Evolutionary conservation across 345 rosid genomes (phyloP), one percentile per base, ranked within the genome.

Genomic region (Noccaea caerulescens): DNA sequence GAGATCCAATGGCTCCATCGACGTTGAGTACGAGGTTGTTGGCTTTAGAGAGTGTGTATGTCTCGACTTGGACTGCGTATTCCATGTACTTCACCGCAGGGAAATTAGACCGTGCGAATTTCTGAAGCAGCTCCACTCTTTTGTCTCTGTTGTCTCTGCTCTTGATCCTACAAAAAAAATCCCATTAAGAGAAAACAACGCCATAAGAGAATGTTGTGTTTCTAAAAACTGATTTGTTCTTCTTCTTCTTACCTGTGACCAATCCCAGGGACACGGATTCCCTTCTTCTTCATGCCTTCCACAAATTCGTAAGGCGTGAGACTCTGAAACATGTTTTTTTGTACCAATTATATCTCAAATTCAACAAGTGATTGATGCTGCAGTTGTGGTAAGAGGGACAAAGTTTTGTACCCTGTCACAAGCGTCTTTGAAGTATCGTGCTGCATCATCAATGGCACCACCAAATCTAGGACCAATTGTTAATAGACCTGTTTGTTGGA

Each of bases 401-500:
- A 43, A 7, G 30, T 11, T 5, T 44, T 80, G 79, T 84, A 89
- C 97, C 82, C 81, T 85, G 73, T 91, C 95, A 59, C 85, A 91
- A 72, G 95, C 99, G 83, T 93, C 99, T 83, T 93, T 91, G 69
- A 93, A 93, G 83, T 88, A 93, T 71, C 96, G 87, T 63, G 99
- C 96, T 62, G 95, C 97, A 65, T 94, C 99, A 71, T 94, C 96
- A 79, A 94, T 85, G 58, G 99, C 99, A 75, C 97, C 97, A 77
- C 97, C 99, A 73, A 94, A 94, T 80, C 97, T 86, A 4, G 97
- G 99, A 68, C 99, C 99, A 66, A 94, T 91, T 10, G 97, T 94
- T 42, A 94, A 82, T 83, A 94, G 83, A 77, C 99, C 98, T 90
- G 87, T 77, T 62, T 59, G 43, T 11, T 52, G n/a, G 10, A 56